A percentile compares a stretch with the other conserved stretches of the same genome.
phyloP scores from a whole-genome alignment of 2,329 filamentous ascomycete genomes.

The Xylaria sp. region DNA sequence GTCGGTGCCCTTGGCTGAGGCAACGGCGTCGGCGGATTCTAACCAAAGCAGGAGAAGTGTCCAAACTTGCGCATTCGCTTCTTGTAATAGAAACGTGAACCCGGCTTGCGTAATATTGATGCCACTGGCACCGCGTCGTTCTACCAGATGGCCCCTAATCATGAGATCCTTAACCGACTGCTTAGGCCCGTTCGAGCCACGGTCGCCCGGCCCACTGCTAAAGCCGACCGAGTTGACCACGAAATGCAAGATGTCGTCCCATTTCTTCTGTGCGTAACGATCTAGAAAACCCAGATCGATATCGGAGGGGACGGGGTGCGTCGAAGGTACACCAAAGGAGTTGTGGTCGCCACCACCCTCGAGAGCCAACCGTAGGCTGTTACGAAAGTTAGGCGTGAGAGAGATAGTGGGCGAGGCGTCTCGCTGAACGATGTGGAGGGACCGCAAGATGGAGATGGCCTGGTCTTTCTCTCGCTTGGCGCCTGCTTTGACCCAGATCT shows the following conservation, averaged over 20 bases:
- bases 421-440: conserved; percentile 87
- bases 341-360: conserved; percentile 86
- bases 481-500: conserved; percentile 82
- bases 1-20: conserved; percentile 51
- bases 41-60: conserved; percentile 93
- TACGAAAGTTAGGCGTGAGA: conserved; percentile 83
- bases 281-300: conserved; percentile 81
- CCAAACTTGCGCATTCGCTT: conserved; percentile 97
- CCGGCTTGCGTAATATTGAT: conserved; percentile 89
- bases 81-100: conserved; percentile 93
- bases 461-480: conserved; percentile 79
- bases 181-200: conserved; percentile 65
- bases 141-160: conserved; percentile 82
- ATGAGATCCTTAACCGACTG: conserved; percentile 86
- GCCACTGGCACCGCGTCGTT: conserved; percentile 59
- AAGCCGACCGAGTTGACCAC: conserved; percentile 82
- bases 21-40: conserved; percentile 75
- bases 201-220: conserved; percentile 49
- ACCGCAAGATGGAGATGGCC: conserved; percentile 80
- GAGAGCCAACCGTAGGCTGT: conserved; percentile 84
- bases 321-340: conserved; percentile 89
- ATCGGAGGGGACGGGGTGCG: conserved; percentile 67
- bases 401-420: conserved; percentile 76
- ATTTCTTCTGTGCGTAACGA: conserved; percentile 84
- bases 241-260: conserved; percentile 96